Evolutionary conservation across 495 filamentous ascomycete species (phyloP), one percentile per base, ranked within the genome.

Genomic region (Usnea hakonensis): DNA sequence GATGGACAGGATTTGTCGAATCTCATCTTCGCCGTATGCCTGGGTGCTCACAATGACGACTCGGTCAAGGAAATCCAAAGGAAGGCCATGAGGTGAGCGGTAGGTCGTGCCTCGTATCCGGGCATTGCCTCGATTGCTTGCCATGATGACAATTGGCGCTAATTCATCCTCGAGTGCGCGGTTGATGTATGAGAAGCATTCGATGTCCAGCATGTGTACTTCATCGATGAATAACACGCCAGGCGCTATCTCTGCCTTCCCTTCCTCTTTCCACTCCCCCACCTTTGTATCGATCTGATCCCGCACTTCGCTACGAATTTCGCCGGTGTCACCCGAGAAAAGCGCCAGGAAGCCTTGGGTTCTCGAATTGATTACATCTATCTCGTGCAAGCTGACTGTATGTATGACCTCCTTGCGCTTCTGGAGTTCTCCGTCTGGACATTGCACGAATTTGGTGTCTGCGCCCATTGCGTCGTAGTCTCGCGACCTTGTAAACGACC

Each of bases 401-500:
- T 99, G 94, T 33, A 96, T 87, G 17, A 96, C 91, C 72, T 99
- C 95, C 71, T 94, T 94, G 58, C 94, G 90, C 72, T 96, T 95
- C 73, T 97, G 94, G 19, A 99, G 82, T 76, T 99, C 94, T 58
- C 94, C 94, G 72, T 99, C 94, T n/a, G 94, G 94, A 72, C 92
- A 96, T 74, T 96, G 91, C 28, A 97, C 85, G 73, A 97, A 97
- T 72, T 96, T 97, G 63, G 94, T 97, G 72, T 99, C 95, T 41
- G 90, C 89, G 13, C 95, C 94, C 94, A 97, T 97, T 53, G 95
- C 94, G 75, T 99, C 94, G 81, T 97, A 99, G 74, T 99, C 94
- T 63, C 95, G 85, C 54, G 91, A 95, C 57, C 93, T 82, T 9
- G 93, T 91, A 73, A 91, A 97, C 21, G 90, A 95, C 35, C 94